Evolutionary conservation across 768 basidiomycete species (phyloP).

Genomic region (Tulasnella sp.): DNA sequence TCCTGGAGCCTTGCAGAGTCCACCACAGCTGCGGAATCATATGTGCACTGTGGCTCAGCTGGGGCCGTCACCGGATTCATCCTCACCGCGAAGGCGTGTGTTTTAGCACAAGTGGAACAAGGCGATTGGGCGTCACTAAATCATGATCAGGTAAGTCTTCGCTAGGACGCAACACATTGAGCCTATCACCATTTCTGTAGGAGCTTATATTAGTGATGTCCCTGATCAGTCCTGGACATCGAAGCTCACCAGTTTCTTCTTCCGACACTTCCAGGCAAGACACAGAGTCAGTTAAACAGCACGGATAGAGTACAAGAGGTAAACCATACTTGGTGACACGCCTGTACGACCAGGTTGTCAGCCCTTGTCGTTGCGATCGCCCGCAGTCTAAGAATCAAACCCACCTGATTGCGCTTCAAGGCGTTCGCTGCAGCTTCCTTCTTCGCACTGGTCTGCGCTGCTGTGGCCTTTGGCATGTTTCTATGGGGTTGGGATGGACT

Average conservation of each 20-base stretch:
- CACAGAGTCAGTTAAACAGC: not conserved
- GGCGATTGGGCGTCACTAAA: conserved; percentile 15
- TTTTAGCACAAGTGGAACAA: conserved; percentile 10
- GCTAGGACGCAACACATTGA: not conserved
- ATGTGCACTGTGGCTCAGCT: conserved; percentile 1
- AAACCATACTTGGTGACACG: conserved; percentile 10
- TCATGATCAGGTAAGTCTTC: not conserved
- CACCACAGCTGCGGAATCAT: not conserved
- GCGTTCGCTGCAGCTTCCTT: conserved; percentile 1
- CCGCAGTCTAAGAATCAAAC: not conserved
- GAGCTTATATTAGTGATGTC: too few species aligned
- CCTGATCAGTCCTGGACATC: too few species aligned
- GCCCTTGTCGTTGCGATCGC: not conserved
- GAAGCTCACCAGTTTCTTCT: conserved; percentile 16
- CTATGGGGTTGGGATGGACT: too few species aligned
- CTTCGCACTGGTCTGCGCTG: not conserved
- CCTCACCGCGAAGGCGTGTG: conserved; percentile 12
- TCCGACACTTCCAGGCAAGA: conserved; percentile 9
- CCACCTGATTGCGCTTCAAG: conserved; percentile 13
- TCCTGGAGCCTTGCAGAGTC: conserved; percentile 5
- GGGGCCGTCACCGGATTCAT: conserved; percentile 7
- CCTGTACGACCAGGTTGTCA: not conserved
- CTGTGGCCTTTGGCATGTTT: conserved; percentile 6
- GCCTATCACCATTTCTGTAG: conserved; percentile 13
- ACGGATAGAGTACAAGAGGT: not conserved